Base-by-base conservation (phyloP, 2,329 filamentous ascomycete genomes). In the Chaetomiaceae sp. region DNA sequence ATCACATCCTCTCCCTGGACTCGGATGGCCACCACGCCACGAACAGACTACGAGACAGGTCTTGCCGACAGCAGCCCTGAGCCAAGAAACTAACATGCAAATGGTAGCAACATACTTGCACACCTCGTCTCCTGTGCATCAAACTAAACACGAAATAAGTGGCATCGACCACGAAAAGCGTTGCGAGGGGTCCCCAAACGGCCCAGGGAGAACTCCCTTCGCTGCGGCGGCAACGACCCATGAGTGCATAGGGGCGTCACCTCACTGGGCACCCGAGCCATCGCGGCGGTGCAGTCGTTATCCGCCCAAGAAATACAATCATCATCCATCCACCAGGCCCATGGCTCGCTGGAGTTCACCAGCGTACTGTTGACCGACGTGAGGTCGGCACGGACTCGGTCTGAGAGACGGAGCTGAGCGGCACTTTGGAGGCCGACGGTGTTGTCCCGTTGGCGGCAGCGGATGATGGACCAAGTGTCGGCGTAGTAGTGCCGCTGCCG, bases 291-390 rank as follows among this genome's bases (percentile, higher is more conserved):
- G 58, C 74, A 77, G 40, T 60, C 66, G 51, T 71, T 69, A 60
- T 77, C 65, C 31, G 64, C 70, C 75, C 75, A 77, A 6, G 69
- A 68, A 54, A 77, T 60, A 5, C 65, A 55, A 23, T 77, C 51
- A 59, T 78, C 71, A 58, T 78, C 75, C 46, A 71, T 71, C 73
- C 73, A 78, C 74, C 75, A 77, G 9, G 64, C 65, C 53, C 64
- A 67, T n/a, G 68, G 62, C 31, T 69, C 52, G 3, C 62, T 64
- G n/a, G 63, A 63, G n/a, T 68, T 68, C n/a, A 67, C 69, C 12
- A 72, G 62, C n/a, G 70, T 68, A 38, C 77, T 64, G 8, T 67
- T 67, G 60, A 79, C 55, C 2, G 69, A 68, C 1, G 62, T 69
- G 36, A 75, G 60, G 38, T 71, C 64, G 29, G 55, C 47, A 55